Evolutionary conservation across 2,329 filamentous ascomycete genomes (phyloP), one percentile per base, ranked within the genome.

Genomic region (Seiridium unicorne): DNA sequence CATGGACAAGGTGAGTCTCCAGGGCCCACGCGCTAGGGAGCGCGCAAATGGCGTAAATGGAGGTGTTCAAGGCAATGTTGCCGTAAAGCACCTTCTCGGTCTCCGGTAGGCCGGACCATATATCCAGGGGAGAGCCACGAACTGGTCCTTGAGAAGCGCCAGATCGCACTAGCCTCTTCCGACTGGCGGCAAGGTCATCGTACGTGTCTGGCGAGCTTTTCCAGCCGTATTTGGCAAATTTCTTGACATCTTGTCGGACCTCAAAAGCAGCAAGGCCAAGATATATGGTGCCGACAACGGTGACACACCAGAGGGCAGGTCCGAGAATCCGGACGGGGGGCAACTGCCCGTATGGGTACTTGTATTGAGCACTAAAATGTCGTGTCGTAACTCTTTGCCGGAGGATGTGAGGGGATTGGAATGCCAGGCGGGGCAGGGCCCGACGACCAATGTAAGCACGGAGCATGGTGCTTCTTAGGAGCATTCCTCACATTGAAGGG

Each of bases 191-290:
- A 18, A 62, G 58, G 54, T 60, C 42, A 26, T 60, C 58, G 7
- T 58, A 62, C 11, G 51, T 55, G 3, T 49, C 55, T n/a, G 38
- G 46, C 11, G 44, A 35, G 34, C 31, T 2, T 38, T 42, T 49
- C 44, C 46, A 58, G 18, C 32, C 44, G 26, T 46, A 32, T 11
- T 51, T 34, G 34, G 38, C 51, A 35, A 38, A 58, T 3, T 35
- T 34, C 36, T 51, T 57, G 46, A 62, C 62, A 55, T 70, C 68
- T 31, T 51, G 62, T 35, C 59, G 60, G 38, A 71, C 70, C 18
- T 70, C 69, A 10, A 65, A 69, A 18, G 69, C 60, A 3, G 69
- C 70, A 44, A 63, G 67, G 26, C 64, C 68, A 3, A 70, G 35
- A 38, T 68, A 68, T 54, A 70, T 68, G 59, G 62, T 59, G 51